These are phyloP conservation scores for Sporisorium reilianum DNA, from an alignment of 1,284 basidiomycete species.

Conservation along the genomic window DNA sequence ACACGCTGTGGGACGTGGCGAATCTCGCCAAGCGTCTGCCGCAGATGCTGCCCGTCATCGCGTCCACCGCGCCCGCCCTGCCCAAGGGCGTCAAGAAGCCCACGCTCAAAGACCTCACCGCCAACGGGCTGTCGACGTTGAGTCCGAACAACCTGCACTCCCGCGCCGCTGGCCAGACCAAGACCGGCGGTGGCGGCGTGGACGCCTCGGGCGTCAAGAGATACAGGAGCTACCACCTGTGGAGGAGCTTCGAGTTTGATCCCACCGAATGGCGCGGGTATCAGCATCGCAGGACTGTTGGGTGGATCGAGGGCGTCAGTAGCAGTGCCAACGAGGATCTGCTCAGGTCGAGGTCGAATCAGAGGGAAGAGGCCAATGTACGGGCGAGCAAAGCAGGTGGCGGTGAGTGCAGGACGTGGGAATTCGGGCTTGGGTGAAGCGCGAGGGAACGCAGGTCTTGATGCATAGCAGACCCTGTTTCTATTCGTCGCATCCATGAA, in stretches of 20 bases:
- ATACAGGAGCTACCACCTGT: conserved; percentile 75
- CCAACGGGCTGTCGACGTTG: conserved; percentile 28
- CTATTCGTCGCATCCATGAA: conserved; percentile 4
- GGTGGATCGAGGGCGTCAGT: conserved; percentile 72
- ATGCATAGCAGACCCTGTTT: not conserved
- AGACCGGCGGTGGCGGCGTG: conserved; percentile 6
- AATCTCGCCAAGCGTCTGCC: conserved; percentile 47
- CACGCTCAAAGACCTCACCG: conserved; percentile 35
- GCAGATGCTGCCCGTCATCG: conserved; percentile 74
- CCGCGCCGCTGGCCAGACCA: conserved; percentile 6
- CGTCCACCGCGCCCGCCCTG: conserved; percentile 53
- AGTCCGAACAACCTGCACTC: conserved; percentile 45
- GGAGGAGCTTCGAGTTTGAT: conserved; percentile 86
- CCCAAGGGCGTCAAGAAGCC: conserved; percentile 55
- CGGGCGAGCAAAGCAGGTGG: conserved; percentile 51
- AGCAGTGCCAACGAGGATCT: conserved; percentile 60
- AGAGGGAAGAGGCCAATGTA: conserved; percentile 2
- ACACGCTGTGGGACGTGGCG: conserved; percentile 81
- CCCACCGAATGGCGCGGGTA: conserved; percentile 83
- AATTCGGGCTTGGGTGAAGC: conserved; percentile 54
- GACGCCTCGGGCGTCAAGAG: conserved; percentile 75
- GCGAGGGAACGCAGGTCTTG: not conserved
- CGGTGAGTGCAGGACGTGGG: conserved; percentile 64
- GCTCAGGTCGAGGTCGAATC: conserved; percentile 25
- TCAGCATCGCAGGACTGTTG: conserved; percentile 90